Conservation (phyloP, 2,329 filamentous ascomycete genomes). For the Pyrenophora tritici-repentis region DNA sequence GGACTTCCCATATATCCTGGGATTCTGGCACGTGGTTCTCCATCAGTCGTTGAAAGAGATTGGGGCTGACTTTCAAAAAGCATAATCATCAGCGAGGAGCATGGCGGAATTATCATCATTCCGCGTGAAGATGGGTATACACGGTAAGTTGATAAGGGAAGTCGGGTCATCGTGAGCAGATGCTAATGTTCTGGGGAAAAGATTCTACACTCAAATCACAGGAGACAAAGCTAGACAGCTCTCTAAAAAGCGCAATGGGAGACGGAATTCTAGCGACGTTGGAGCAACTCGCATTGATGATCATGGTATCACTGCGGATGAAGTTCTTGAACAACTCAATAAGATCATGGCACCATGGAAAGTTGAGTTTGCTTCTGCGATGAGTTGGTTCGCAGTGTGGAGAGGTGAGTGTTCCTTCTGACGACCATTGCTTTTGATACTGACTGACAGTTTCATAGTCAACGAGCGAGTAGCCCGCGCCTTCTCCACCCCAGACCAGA, state of each 20-base stretch:
- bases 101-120: slow-evolving; percentile 37
- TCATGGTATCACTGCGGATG: slow-evolving; percentile 45
- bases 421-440: background rate
- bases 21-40: slow-evolving; percentile 1
- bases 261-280: background rate
- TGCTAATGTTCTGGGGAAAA: background rate
- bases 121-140: slow-evolving; percentile 38
- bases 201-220: slow-evolving; percentile 41
- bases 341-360: slow-evolving; percentile 44
- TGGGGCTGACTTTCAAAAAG: too few species aligned
- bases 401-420: background rate
- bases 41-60: too few species aligned
- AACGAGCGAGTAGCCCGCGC: slow-evolving; percentile 41
- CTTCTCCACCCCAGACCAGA: slow-evolving; percentile 37
- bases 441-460: slow-evolving; percentile 20
- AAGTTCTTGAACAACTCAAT: slow-evolving; percentile 43
- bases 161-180: too few species aligned
- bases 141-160: slow-evolving; percentile 19
- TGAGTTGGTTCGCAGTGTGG: slow-evolving; percentile 48
- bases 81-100: background rate
- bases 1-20: slow-evolving; percentile 28
- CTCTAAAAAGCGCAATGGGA: background rate
- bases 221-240: slow-evolving; percentile 12
- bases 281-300: slow-evolving; percentile 22
- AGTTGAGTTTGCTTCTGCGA: slow-evolving; percentile 35